These are phyloP conservation scores for Eucommia ulmoides DNA, from an alignment of 257 asterid species.

Conservation along the genomic window DNA sequence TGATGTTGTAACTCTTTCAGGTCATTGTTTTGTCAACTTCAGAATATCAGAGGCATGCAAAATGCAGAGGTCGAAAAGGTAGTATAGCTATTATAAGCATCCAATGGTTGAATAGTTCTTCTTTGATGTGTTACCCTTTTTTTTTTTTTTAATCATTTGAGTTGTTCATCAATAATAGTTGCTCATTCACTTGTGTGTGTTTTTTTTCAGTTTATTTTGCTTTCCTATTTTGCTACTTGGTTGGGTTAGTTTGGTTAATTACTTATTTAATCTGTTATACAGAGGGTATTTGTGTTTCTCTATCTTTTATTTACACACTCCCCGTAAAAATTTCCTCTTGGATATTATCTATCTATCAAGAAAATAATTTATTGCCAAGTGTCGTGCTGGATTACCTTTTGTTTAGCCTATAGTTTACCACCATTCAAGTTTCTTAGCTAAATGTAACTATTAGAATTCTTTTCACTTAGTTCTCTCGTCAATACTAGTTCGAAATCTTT, in stretches of 20 bases:
- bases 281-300: too few relatives aligned
- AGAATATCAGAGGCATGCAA: conserved; percentile 27
- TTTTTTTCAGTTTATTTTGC: too few relatives aligned
- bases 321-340: too few relatives aligned
- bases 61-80: conserved; percentile 68
- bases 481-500: conserved; percentile 6
- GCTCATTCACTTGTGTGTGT: too few relatives aligned
- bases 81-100: conserved; percentile 8
- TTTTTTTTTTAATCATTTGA: neutral
- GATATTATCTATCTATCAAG: too few relatives aligned
- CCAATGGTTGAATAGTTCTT: neutral
- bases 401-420: neutral
- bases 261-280: too few relatives aligned
- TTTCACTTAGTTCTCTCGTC: neutral
- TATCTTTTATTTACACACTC: too few relatives aligned
- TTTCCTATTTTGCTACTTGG: too few relatives aligned
- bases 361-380: too few relatives aligned
- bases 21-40: conserved; percentile 41
- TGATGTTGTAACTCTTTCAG: conserved; percentile 26
- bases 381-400: neutral
- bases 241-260: too few relatives aligned
- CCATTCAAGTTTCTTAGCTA: neutral
- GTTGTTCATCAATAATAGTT: too few relatives aligned
- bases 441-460: neutral
- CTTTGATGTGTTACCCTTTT: neutral